Evolutionary conservation across 2,329 filamentous ascomycete species (phyloP).

Genomic region (Fusarium tupiense): DNA sequence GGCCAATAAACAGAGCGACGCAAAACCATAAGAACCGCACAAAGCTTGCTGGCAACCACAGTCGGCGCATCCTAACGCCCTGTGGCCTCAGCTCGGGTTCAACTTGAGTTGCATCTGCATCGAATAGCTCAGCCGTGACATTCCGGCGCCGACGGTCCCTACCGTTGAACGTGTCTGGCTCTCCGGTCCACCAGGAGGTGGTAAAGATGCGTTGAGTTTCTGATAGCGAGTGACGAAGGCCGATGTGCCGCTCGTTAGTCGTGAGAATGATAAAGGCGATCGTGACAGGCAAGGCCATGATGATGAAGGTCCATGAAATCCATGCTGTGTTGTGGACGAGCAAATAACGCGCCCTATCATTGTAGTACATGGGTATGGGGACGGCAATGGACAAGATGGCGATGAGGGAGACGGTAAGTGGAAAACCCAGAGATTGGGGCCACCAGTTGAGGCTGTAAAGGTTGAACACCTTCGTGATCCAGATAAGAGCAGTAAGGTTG

Average conservation of each 20-base stretch:
- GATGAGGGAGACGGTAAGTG: slow-evolving; percentile 70
- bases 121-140: slow-evolving; percentile 50
- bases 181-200: slow-evolving; percentile 72
- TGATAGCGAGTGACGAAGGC: slow-evolving; percentile 68
- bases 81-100: slow-evolving; percentile 40
- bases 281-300: slow-evolving; percentile 75
- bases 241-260: slow-evolving; percentile 70
- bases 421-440: slow-evolving; percentile 71
- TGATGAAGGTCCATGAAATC: slow-evolving; percentile 76
- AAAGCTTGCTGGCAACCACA: slow-evolving; percentile 73
- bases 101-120: slow-evolving; percentile 48
- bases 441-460: slow-evolving; percentile 78
- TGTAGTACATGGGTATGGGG: slow-evolving; percentile 69
- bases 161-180: slow-evolving; percentile 58
- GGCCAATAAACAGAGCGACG: slow-evolving; percentile 67
- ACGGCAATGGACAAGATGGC: slow-evolving; percentile 67
- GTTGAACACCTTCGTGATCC: slow-evolving; percentile 78
- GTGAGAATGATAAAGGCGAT: slow-evolving; percentile 72
- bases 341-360: slow-evolving; percentile 62
- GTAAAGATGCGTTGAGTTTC: slow-evolving; percentile 76
- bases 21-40: slow-evolving; percentile 77
- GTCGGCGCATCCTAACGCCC: slow-evolving; percentile 56
- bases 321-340: slow-evolving; percentile 72
- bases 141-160: slow-evolving; percentile 55
- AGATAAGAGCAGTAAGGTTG: slow-evolving; percentile 72